phyloP scores from a whole-genome alignment of 2,329 filamentous ascomycete species.

The Curvularia sp. region DNA sequence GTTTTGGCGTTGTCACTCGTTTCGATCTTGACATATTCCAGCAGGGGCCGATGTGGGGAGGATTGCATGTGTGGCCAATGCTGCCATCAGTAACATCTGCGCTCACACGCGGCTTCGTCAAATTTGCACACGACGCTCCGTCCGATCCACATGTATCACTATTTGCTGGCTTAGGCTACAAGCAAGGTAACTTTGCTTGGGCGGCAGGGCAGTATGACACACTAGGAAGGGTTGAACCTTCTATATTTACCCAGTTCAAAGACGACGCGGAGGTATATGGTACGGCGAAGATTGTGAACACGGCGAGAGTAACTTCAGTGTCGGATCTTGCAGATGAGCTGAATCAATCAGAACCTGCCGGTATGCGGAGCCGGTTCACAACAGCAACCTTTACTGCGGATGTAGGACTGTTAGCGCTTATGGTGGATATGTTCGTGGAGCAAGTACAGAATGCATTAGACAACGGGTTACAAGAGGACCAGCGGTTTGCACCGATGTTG shows the following conservation, averaged over 20 bases:
- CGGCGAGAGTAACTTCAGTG: constrained; percentile 6
- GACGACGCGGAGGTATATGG: constrained; percentile 2
- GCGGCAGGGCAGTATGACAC: constrained; percentile 1
- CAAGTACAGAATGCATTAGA: constrained; percentile 4
- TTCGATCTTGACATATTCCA: constrained; percentile 23
- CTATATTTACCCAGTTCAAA: constrained; percentile 9
- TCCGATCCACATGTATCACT: constrained; percentile 5
- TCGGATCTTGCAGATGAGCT: constrained; percentile 7
- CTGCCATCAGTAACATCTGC: constrained; percentile 4
- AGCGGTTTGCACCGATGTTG: constrained; percentile 4
- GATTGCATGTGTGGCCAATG: constrained; percentile 2
- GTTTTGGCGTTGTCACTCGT: constrained; percentile 38
- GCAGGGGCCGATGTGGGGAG: constrained; percentile 26
- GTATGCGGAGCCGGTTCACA: constrained; percentile 3
- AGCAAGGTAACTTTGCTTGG: constrained; percentile 8
- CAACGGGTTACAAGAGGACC: neutral
- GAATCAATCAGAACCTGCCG: constrained; percentile 5
- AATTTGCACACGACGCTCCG: constrained; percentile 1
- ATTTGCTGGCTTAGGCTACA: constrained; percentile 7
- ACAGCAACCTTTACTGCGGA: constrained; percentile 1
- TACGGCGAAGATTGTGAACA: constrained; percentile 8
- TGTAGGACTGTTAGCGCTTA: neutral
- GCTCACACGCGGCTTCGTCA: constrained; percentile 2
- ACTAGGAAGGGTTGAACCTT: constrained; percentile 2
- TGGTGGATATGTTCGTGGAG: constrained; percentile 1